Conservation (phyloP, 2,329 filamentous ascomycete species). For the Xylaria sp. region DNA sequence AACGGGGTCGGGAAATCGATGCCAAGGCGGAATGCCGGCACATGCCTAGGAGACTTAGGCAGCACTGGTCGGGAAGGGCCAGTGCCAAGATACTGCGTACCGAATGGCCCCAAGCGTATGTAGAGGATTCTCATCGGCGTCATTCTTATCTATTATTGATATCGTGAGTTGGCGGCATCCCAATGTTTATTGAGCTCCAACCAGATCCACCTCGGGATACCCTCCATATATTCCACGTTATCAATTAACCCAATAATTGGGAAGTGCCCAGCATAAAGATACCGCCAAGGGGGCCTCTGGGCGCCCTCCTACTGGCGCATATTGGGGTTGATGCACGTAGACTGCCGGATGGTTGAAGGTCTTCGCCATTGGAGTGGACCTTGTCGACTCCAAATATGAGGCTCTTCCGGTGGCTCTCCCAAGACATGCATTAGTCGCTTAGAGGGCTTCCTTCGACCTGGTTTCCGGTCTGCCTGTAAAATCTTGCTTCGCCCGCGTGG, state of each 20-base stretch:
- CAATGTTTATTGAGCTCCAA: not conserved
- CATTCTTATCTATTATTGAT: not conserved
- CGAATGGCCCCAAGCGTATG: not conserved
- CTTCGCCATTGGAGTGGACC: not conserved
- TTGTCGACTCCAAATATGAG: not conserved
- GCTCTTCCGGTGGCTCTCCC: not conserved
- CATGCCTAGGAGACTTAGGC: too few species aligned
- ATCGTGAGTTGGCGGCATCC: not conserved
- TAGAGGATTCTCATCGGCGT: not conserved
- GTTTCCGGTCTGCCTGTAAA: not conserved
- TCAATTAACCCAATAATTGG: not conserved
- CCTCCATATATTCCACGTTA: not conserved
- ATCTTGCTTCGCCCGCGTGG: not conserved
- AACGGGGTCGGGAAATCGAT: slow-evolving; percentile 3
- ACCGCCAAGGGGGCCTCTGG: not conserved
- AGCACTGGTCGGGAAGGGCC: not conserved
- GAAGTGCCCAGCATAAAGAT: too few species aligned
- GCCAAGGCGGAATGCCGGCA: not conserved
- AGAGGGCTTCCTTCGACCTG: not conserved
- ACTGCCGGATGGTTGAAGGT: not conserved
- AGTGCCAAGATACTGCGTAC: not conserved
- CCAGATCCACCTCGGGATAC: not conserved
- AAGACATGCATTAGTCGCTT: not conserved
- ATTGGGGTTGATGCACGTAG: not conserved
- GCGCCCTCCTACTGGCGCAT: not conserved